Evolutionary conservation across 345 rosid genomes (phyloP).

Genomic region (Camelina sativa): DNA sequence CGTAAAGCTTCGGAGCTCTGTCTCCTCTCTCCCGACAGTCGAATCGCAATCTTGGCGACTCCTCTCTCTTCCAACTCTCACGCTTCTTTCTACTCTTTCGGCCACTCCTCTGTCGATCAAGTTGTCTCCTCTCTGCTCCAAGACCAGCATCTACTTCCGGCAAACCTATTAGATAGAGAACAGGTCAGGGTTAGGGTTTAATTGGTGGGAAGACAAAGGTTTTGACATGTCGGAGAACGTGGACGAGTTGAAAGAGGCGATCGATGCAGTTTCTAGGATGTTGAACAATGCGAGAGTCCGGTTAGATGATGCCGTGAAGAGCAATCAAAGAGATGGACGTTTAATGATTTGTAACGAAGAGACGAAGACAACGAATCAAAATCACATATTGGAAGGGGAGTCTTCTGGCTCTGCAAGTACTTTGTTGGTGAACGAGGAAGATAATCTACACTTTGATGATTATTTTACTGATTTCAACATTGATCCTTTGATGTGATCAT

Average conservation of each 20-base stretch:
- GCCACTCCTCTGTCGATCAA: constrained; percentile 33
- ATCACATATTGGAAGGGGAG: not conserved
- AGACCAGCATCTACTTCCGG: not conserved
- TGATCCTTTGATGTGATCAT: not conserved
- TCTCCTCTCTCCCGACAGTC: constrained; percentile 4
- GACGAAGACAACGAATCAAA: not conserved
- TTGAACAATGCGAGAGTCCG: constrained; percentile 17
- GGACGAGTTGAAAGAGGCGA: constrained; percentile 16
- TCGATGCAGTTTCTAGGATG: constrained; percentile 18
- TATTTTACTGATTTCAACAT: not conserved
- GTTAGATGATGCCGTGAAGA: constrained; percentile 10
- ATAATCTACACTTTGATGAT: not conserved
- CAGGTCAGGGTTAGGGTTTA: constrained; percentile 8
- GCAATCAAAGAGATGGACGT: not conserved
- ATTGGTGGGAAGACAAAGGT: constrained; percentile 34
- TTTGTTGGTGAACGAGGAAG: not conserved
- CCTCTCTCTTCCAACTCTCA: constrained; percentile 31
- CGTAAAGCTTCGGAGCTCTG: constrained; percentile 37
- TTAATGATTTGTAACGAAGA: not conserved
- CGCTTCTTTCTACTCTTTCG: constrained; percentile 40
- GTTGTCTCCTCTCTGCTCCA: constrained; percentile 24
- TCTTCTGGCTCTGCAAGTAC: not conserved
- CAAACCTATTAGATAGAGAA: not conserved
- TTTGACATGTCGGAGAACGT: constrained; percentile 17
- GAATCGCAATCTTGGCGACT: constrained; percentile 33